Evolutionary conservation across 2,329 filamentous ascomycete species (phyloP).

Genomic region (Fusarium sp.): DNA sequence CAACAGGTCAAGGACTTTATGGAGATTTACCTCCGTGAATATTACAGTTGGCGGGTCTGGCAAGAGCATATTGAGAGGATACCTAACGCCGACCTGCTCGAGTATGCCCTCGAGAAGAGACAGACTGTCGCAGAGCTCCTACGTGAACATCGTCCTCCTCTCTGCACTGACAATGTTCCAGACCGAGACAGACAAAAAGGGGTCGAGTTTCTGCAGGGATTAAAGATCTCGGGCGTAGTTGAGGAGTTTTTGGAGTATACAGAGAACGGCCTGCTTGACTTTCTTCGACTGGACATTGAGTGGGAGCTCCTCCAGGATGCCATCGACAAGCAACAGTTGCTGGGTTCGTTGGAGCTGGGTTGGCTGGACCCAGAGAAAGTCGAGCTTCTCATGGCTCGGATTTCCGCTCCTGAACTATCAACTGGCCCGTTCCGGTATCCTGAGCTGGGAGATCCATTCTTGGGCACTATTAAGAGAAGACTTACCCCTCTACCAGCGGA

Average conservation of each 20-base stretch:
- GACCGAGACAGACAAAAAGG: constrained; percentile 27
- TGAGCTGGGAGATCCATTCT: constrained; percentile 1
- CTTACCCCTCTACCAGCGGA: not conserved
- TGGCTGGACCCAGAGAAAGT: constrained; percentile 22
- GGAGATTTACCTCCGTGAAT: constrained; percentile 32
- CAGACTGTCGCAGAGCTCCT: constrained; percentile 18
- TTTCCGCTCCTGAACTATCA: not conserved
- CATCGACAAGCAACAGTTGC: constrained; percentile 25
- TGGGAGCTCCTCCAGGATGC: constrained; percentile 37
- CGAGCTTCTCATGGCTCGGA: not conserved
- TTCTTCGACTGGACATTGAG: constrained; percentile 40
- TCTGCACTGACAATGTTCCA: constrained; percentile 38
- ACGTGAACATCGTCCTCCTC: constrained; percentile 28
- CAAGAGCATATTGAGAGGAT: constrained; percentile 23
- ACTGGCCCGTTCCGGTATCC: not conserved
- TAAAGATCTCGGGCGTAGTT: not conserved
- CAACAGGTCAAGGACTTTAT: constrained; percentile 39
- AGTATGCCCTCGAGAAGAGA: constrained; percentile 10
- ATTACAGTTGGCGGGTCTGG: constrained; percentile 30
- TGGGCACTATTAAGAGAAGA: not conserved
- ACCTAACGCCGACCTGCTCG: constrained; percentile 8
- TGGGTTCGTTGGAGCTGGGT: not conserved
- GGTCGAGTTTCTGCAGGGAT: constrained; percentile 21
- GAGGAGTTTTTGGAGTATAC: constrained; percentile 25
- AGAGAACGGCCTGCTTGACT: constrained; percentile 20